Percentiles rank a stretch among this genome's conserved stretches.
Evolutionary conservation across 306 rosid species (phyloP).

Genomic region (Vigna radiata): DNA sequence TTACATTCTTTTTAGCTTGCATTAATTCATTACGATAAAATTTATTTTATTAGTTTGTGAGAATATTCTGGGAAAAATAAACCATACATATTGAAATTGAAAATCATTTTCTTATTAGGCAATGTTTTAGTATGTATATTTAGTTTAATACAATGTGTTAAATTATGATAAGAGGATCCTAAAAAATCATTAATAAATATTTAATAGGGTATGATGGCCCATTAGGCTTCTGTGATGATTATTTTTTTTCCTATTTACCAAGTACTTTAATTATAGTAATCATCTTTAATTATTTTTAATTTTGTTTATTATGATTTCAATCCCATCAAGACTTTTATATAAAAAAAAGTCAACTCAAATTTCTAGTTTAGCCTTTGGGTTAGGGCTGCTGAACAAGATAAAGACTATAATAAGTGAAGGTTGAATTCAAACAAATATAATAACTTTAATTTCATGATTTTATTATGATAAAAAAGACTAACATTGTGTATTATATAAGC

Average conservation of each 20-base stretch:
- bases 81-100: background rate
- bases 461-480: background rate
- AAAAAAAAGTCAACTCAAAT: background rate
- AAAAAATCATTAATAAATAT: slow-evolving; percentile 27
- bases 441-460: background rate
- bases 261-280: background rate
- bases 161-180: background rate
- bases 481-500: no score
- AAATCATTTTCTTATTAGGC: background rate
- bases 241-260: background rate
- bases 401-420: background rate
- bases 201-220: background rate
- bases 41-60: background rate
- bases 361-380: slow-evolving; percentile 6
- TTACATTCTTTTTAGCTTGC: background rate
- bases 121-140: background rate
- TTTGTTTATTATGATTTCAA: background rate
- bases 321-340: slow-evolving; percentile 5
- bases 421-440: background rate
- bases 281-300: no score
- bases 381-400: slow-evolving; percentile 30
- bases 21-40: background rate
- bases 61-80: background rate
- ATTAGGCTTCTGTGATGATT: no score
- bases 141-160: background rate